Evolutionary conservation across 2,329 filamentous ascomycete species (phyloP).

Genomic region (Paramyrothecium sp.): DNA sequence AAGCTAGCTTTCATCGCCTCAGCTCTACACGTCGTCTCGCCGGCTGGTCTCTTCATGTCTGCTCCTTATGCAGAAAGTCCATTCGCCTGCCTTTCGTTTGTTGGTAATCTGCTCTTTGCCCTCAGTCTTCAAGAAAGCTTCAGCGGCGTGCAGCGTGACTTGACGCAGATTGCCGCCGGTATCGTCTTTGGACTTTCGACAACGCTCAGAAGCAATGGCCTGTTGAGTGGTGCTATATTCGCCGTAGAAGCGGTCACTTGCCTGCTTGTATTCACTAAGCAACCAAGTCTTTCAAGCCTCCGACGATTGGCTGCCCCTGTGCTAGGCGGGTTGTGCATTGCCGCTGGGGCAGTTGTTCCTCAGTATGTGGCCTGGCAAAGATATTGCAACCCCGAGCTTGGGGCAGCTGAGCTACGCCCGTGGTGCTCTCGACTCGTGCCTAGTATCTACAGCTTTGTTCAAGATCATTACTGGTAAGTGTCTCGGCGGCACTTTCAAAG

Average conservation of each 20-base stretch:
- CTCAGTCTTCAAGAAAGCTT: conserved; percentile 34
- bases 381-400: conserved; percentile 54
- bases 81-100: conserved; percentile 75
- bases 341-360: conserved; percentile 65
- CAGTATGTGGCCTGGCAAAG: conserved; percentile 72
- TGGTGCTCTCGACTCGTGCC: conserved; percentile 78
- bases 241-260: conserved; percentile 55
- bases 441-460: conserved; percentile 90
- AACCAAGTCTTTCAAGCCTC: conserved; percentile 34
- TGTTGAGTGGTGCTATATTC: conserved; percentile 78
- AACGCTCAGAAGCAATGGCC: conserved; percentile 78
- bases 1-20: conserved; percentile 67
- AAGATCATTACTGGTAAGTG: conserved; percentile 82
- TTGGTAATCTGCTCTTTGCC: conserved; percentile 69
- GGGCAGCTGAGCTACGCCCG: conserved; percentile 43
- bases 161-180: conserved; percentile 61
- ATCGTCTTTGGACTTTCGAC: conserved; percentile 70
- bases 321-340: conserved; percentile 66
- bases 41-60: conserved; percentile 85
- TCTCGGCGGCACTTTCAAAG: conserved; percentile 1
- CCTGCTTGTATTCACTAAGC: conserved; percentile 19
- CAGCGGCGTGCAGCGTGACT: conserved; percentile 34
- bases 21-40: conserved; percentile 77
- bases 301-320: conserved; percentile 58
- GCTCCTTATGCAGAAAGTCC: conserved; percentile 81